Evolutionary conservation across 2,329 filamentous ascomycete genomes (phyloP), one percentile per base, ranked within the genome.

Genomic region (Hyphodiscus sp.): DNA sequence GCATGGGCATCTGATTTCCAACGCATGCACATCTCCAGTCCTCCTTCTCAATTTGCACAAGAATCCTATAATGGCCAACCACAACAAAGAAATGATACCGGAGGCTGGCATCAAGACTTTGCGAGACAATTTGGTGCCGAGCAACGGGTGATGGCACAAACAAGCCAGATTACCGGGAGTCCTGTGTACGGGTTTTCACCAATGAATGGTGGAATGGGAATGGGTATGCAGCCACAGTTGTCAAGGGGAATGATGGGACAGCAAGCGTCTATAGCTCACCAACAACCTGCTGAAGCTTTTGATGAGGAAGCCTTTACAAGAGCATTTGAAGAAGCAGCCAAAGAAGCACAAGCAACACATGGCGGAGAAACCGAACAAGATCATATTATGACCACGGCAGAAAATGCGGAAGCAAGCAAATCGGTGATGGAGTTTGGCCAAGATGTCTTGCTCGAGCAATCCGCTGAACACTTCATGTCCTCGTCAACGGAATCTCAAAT

Each of bases 31-130:
- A 74, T 67, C 68, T 64, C 64, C 3, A 53, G 51, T 45, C 57
- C 61, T 9, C 46, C 52, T 16, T 53, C 58, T 62, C 67, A 59
- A 43, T 55, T 64, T 33, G 61, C 66, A 71, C 73, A 71, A 50
- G 59, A 57, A 45, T 54, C 48, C 23, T 51, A 57, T 16, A 48
- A 43, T 20, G 53, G 52, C 20, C 59, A 60, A 44, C 43, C 53
- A 42, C 57, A 61, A 46, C 58, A 62, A 54, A 52, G 56, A 47
- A 52, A 53, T 18, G 50, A 59, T 48, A 51, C 50, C 16, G 63
- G 53, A 41, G 65, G 61, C 41, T 85, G 83, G 83, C 81, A 84
- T 49, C 74, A 80, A 62, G 82, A 85, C 60, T 85, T 86, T 62
- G 55, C 64, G 41, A 70, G 71, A 54, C 65, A 70, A 46, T 48